Conservation (phyloP, 768 basidiomycete species). For the Hemileccinum rubropunctum region DNA sequence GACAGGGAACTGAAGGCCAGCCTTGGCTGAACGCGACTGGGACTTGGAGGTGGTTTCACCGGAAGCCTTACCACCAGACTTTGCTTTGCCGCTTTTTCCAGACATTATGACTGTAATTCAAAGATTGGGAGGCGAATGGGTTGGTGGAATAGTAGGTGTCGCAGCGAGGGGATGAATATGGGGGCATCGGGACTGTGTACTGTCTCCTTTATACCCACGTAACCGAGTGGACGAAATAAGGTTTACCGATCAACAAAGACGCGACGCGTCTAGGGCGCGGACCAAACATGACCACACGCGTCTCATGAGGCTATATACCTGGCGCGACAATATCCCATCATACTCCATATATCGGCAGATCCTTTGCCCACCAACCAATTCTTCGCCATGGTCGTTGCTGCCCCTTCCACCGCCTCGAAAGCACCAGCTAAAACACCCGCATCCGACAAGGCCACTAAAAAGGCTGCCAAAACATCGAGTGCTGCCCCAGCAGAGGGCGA, state of each 20-base stretch:
- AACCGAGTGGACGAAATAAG: constrained; percentile 26
- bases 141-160: not conserved
- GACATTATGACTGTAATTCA: constrained; percentile 31
- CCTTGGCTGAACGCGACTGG: constrained; percentile 39
- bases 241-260: constrained; percentile 38
- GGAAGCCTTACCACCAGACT: constrained; percentile 63
- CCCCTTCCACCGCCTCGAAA: constrained; percentile 43
- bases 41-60: constrained; percentile 34
- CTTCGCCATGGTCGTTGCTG: constrained; percentile 59
- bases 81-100: constrained; percentile 54
- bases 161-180: constrained; percentile 11
- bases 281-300: constrained; percentile 41
- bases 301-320: constrained; percentile 22
- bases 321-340: not conserved
- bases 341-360: constrained; percentile 14
- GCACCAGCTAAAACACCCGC: constrained; percentile 42
- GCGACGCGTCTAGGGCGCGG: constrained; percentile 29
- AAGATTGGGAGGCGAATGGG: not conserved
- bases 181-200: not conserved
- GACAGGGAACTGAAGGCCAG: constrained; percentile 48
- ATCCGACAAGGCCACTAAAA: constrained; percentile 39
- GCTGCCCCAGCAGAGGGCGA: constrained; percentile 59
- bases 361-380: constrained; percentile 4
- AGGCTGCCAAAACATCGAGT: constrained; percentile 58
- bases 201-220: constrained; percentile 29